Base-by-base conservation (phyloP, 345 rosid genomes). In the Eucalyptus virginea region DNA sequence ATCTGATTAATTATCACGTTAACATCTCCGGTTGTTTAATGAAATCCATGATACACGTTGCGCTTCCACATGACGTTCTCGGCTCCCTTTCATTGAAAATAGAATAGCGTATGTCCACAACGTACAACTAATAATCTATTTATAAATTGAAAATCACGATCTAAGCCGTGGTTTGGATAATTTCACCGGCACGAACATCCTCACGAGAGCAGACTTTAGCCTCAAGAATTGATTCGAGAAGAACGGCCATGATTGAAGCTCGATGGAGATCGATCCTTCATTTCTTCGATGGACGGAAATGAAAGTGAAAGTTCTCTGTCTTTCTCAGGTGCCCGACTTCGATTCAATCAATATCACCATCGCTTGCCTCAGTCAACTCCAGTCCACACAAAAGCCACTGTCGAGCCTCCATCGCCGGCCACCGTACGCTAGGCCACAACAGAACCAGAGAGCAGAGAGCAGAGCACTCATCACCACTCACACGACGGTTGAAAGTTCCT, bases 101-200 rank as follows among this genome's bases (percentile, higher is more conserved):
- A 6, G 0, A 62, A 14, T 4, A 7, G 0, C 5, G 0, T 30
- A 4, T 0, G 5, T 3, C 0, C 69, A 62, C 34, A 56, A 56
- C 30, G 62, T 0, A 56, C 13, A 56, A 24, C 62, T 56, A 56
- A 56, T 56, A 23, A 24, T 56, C 62, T 56, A 2, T 23, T 56
- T 56, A 56, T 56, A 56, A 24, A 56, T 56, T 56, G 62, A 56
- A 56, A 4, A 56, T 9, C 62, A 56, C 62, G 62, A 56, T 56
- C 12, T 9, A 24, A 56, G 0, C 30, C 30, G 30, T 4, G 30
- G 62, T 56, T 0, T 56, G 30, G 62, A 56, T 56, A 24, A 56
- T 23, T 56, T 56, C 13, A 56, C 62, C 6, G 62, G 30, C 62
- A 24, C 6, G 28, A 23, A 56, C 30, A 24, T 23, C 30, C 30